Conservation (phyloP, 176 grass and related monocot genomes). For the Olyra latifolia region DNA sequence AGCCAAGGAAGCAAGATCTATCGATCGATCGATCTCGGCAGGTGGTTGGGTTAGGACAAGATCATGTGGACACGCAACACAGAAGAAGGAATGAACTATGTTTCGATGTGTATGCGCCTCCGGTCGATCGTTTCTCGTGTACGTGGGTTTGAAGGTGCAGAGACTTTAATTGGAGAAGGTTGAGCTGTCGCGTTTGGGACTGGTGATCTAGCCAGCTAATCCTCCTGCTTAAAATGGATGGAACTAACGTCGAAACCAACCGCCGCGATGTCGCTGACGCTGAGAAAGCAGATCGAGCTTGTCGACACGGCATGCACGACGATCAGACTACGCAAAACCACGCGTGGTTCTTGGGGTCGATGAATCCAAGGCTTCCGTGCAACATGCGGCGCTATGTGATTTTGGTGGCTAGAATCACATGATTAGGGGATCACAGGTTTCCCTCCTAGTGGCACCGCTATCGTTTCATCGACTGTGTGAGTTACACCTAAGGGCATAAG, state of each 20-base stretch:
- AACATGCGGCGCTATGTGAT: slow-evolving; percentile 12
- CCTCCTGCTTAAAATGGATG: background rate
- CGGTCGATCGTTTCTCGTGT: too few relatives aligned
- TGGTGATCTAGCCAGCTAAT: background rate
- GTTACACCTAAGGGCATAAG: too few relatives aligned
- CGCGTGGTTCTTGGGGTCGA: background rate
- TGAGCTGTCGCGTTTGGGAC: background rate
- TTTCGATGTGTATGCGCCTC: background rate
- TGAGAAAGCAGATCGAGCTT: background rate
- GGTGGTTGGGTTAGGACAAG: slow-evolving; percentile 12
- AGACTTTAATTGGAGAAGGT: background rate
- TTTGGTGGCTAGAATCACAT: background rate
- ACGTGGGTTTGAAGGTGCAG: background rate
- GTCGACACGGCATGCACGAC: slow-evolving; percentile 15
- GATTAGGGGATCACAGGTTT: slow-evolving; percentile 17
- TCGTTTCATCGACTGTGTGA: too few relatives aligned
- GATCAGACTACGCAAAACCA: background rate
- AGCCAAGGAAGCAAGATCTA: slow-evolving; percentile 31
- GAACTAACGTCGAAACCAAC: background rate
- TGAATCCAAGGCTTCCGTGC: background rate
- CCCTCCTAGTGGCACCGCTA: too few relatives aligned
- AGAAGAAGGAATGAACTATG: background rate
- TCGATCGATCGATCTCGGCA: background rate
- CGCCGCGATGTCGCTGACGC: background rate
- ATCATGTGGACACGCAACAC: background rate